Evolutionary conservation across 2,329 filamentous ascomycete species (phyloP).

Genomic region (Colletotrichum viniferum): DNA sequence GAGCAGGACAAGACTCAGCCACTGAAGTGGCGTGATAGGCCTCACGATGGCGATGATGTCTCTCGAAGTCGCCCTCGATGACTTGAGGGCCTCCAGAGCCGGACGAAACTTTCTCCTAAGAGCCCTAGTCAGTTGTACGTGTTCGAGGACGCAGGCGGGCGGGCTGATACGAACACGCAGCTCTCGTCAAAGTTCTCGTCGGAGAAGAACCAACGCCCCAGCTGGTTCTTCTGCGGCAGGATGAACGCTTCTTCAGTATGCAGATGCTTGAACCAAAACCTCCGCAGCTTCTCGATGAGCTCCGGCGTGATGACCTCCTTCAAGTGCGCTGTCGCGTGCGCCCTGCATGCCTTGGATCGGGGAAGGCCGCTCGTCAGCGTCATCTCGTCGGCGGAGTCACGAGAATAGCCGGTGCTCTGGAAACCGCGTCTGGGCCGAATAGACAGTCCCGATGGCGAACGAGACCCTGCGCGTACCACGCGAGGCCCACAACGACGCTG

Average conservation of each 20-base stretch:
- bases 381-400: background rate
- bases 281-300: conserved; percentile 32
- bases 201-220: conserved; percentile 38
- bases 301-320: conserved; percentile 29
- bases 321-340: conserved; percentile 12
- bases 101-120: conserved; percentile 35
- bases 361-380: background rate
- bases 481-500: background rate
- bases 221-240: conserved; percentile 28
- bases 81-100: conserved; percentile 36
- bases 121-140: background rate
- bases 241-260: conserved; percentile 28
- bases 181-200: conserved; percentile 36
- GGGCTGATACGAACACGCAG: conserved; percentile 32
- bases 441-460: background rate
- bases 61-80: conserved; percentile 27
- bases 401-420: background rate
- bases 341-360: conserved; percentile 6
- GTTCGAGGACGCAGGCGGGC: too few relatives aligned
- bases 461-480: background rate
- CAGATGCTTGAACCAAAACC: conserved; percentile 45
- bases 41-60: conserved; percentile 32
- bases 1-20: conserved; percentile 58
- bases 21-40: conserved; percentile 34
- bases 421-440: background rate